Evolutionary conservation across 257 asterid species (phyloP), one percentile per base, ranked within the genome.

Genomic region (Fraxinus anomala): DNA sequence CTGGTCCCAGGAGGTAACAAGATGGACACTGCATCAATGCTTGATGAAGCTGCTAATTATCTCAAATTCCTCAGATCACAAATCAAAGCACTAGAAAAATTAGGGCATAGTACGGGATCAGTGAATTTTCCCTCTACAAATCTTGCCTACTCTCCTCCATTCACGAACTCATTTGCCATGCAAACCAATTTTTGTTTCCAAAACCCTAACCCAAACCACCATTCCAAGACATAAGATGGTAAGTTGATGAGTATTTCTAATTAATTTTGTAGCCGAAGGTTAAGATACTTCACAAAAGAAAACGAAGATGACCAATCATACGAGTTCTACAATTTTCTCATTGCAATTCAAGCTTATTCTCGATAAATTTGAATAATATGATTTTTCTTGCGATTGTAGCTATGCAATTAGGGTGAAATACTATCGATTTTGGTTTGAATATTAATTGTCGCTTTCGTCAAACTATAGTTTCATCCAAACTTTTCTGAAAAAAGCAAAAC

Each of bases 21-120:
- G 37, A 91, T 96, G 98, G 99, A 96, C 77, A 96, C 98, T 0
- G 99, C 99, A 21, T 93, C 99, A 24, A 96, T 96, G 99, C 97
- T 96, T 2, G 99, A 93, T 34, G 99, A 96, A 34, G 99, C 99
- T n/a, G 99, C 99, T 4, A 96, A 90, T 28, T 96, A 96, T 63
- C 93, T 96, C 73, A 93, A 87, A 80, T 96, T 96, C 73, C 82
- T 96, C 16, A 84, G 92, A 73, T 88, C 99, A 21, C 98, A 91
- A 73, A 92, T 96, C 37, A 91, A 89, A 42, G 96, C 91, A 5
- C 88, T 96, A 1, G 97, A 93, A 80, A 90, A 84, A 3, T 9
- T 87, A 5, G 94, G 98, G 4, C 91, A 85, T 33, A 85, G 83
- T 73, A 42, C 66, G 31, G 85, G 84, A n/a, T 68, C 85, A 14